A percentile compares a stretch with the other conserved stretches of the same genome.
These are phyloP conservation scores for Musa itinerans DNA, from an alignment of 176 grass and related monocot species.

Conservation along the genomic window DNA sequence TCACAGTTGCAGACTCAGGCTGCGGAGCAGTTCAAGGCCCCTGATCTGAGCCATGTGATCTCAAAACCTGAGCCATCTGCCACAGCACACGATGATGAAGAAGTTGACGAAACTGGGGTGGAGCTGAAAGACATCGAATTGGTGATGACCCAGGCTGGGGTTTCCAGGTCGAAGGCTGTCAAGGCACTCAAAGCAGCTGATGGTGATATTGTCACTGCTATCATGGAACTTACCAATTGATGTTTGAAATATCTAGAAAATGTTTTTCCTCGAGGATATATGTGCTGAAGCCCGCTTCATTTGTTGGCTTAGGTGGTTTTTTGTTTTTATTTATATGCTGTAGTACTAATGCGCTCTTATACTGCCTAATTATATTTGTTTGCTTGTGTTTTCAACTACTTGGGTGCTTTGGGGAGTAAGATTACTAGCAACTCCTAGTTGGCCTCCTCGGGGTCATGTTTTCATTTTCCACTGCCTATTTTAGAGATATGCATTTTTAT, in stretches of 20 bases:
- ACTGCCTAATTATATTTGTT: too few species aligned
- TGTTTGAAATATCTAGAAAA: background rate
- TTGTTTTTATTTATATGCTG: too few species aligned
- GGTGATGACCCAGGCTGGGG: slow-evolving; percentile 5
- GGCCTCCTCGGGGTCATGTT: too few species aligned
- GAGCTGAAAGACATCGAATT: slow-evolving; percentile 3
- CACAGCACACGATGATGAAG: background rate
- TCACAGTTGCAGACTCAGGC: slow-evolving; percentile 2
- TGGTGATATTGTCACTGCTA: slow-evolving; percentile 4
- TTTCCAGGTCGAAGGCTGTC: background rate
- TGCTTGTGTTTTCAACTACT: too few species aligned
- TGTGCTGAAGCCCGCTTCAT: background rate
- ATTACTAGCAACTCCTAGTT: too few species aligned
- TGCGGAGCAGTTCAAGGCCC: background rate
- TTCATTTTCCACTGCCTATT: too few species aligned
- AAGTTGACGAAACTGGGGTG: background rate
- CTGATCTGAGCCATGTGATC: background rate
- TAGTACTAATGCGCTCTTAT: too few species aligned
- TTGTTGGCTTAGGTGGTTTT: background rate
- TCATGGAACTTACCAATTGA: background rate
- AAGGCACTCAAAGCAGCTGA: slow-evolving; percentile 2
- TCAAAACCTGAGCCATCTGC: slow-evolving; percentile 2
- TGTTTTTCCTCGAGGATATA: background rate
- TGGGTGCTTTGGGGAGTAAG: too few species aligned
- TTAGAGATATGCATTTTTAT: too few species aligned